A percentile compares a stretch with the other conserved stretches of the same genome.
phyloP scores from a whole-genome alignment of 2,329 filamentous ascomycete genomes.

The Fusarium sp. region DNA sequence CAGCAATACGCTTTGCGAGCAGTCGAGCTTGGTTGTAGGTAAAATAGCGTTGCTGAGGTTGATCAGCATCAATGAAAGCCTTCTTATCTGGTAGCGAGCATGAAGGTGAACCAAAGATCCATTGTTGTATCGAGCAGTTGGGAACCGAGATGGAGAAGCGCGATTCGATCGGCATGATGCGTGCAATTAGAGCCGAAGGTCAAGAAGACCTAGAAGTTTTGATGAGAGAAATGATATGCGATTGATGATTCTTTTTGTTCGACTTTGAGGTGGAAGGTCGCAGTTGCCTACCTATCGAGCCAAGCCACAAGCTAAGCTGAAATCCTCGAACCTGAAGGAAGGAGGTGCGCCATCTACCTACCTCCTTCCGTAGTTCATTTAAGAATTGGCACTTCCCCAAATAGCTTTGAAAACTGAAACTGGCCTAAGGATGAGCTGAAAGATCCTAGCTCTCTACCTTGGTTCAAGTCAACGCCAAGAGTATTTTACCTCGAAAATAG shows the following conservation, averaged over 20 bases:
- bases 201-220: background rate
- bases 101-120: constrained; percentile 66
- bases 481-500: background rate
- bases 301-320: constrained; percentile 30
- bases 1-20: constrained; percentile 78
- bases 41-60: constrained; percentile 75
- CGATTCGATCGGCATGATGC: constrained; percentile 62
- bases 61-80: constrained; percentile 73
- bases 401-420: background rate
- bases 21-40: constrained; percentile 74
- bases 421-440: constrained; percentile 15
- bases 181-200: constrained; percentile 12
- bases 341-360: constrained; percentile 23
- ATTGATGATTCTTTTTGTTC: constrained; percentile 2
- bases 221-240: background rate
- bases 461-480: constrained; percentile 4
- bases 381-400: constrained; percentile 18
- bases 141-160: constrained; percentile 62
- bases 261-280: constrained; percentile 3
- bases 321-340: constrained; percentile 16
- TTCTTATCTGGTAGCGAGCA: constrained; percentile 59
- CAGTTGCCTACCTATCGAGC: constrained; percentile 18
- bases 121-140: constrained; percentile 65
- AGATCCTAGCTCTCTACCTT: constrained; percentile 1
- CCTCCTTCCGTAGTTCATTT: constrained; percentile 33